Evolutionary conservation across 2,329 filamentous ascomycete genomes (phyloP).

Genomic region (Gnomoniopsis smithogilvyi): DNA sequence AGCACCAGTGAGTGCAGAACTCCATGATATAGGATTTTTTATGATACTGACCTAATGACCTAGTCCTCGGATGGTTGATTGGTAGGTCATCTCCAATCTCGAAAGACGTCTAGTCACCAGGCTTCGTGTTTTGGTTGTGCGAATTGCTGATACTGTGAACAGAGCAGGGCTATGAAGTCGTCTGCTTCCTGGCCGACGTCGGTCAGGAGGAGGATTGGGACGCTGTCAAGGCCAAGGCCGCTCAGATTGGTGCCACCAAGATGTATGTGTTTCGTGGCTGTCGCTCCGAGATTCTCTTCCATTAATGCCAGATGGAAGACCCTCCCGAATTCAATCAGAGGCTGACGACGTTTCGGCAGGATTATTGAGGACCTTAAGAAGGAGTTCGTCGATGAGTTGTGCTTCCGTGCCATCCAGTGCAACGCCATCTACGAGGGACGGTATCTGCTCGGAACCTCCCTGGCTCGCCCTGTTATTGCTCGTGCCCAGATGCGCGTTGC

Average conservation of each 20-base stretch:
- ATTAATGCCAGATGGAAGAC: not conserved
- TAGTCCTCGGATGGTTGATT: conserved; percentile 19
- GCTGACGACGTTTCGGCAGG: conserved; percentile 12
- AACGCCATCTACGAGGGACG: conserved; percentile 64
- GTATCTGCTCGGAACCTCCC: conserved; percentile 49
- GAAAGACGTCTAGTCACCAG: not conserved
- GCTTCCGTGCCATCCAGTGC: conserved; percentile 76
- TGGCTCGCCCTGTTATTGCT: conserved; percentile 70
- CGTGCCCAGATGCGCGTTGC: conserved; percentile 62
- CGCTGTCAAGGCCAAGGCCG: conserved; percentile 68
- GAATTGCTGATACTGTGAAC: not conserved
- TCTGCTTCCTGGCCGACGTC: conserved; percentile 65
- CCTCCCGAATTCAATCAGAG: conserved; percentile 36
- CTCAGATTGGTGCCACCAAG: conserved; percentile 35
- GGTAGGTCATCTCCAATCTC: not conserved
- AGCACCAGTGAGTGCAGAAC: conserved; percentile 18
- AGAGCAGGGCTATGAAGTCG: conserved; percentile 58
- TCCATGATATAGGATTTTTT: no score
- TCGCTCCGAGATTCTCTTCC: not conserved
- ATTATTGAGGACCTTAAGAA: conserved; percentile 62
- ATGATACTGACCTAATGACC: not conserved
- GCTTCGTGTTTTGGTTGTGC: not conserved
- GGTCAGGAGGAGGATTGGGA: conserved; percentile 76
- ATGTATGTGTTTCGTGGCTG: conserved; percentile 18
- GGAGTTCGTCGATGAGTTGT: conserved; percentile 77